Base-by-base conservation (phyloP, 2,329 filamentous ascomycete species). In the Endoconidiophora polonica region DNA sequence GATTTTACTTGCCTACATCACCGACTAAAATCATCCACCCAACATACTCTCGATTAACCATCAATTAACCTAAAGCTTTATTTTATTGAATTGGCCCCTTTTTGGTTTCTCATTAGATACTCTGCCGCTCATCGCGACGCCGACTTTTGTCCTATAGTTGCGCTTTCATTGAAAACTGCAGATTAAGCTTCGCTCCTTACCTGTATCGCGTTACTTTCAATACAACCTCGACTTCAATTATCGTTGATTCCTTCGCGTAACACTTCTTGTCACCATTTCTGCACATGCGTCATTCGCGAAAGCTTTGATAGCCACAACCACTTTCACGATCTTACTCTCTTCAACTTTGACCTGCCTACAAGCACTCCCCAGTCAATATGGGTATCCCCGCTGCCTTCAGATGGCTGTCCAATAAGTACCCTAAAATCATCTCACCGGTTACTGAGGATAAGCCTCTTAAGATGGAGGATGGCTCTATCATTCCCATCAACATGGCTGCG, bases 321-420 rank as follows among this genome's bases (percentile, higher is more conserved):
- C 24, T 36, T 45, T 4, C 14, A 16, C 43, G 26, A 26, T 18
- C 16, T 45, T 10, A 33, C 29, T 12, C 29, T 33, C 29, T 39
- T 50, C 53, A 50, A 44, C 43, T 23, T 16, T 26, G 43, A 26
- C 43, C 37, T 43, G 42, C 42, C 41, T 37, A 14, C 10, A n/a
- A 47, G 22, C 7, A 38, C 6, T 10, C 46, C 12, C 33, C 37
- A 33, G 29, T 52, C 62, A 70, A 58, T 54, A 94, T 94, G 87
- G 87, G 87, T 82, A 88, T 94, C 60, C 87, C 87, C 58, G 87
- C 88, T 54, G 83, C 91, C 57, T 96, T 95, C 66, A 77, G 88
- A 76, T 98, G 88, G 87, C 80, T 96, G 54, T 94, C 86, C 65
- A 84, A 81, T 69, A 96, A 93, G 63, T 95, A 96, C 62, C 91